phyloP scores from a whole-genome alignment of 371 early-diverging fungal species.

The Mucor circinelloides region DNA sequence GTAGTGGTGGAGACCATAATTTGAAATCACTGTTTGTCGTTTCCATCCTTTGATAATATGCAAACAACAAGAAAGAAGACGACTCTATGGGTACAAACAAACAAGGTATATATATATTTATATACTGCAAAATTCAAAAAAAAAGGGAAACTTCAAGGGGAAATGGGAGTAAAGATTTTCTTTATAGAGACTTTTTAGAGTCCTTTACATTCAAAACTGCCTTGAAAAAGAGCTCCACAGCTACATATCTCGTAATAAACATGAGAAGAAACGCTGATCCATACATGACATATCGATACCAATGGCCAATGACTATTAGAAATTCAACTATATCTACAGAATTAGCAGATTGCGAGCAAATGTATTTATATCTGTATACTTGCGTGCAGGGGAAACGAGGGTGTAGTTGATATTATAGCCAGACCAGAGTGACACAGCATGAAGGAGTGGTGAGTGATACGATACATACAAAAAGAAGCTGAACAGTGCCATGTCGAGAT shows the following conservation, averaged over 20 bases:
- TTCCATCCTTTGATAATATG: constrained; percentile 6
- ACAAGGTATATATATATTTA: neutral
- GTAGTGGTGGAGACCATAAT: constrained; percentile 22
- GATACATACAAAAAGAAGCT: constrained; percentile 59
- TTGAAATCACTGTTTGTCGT: constrained; percentile 18
- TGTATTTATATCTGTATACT: neutral
- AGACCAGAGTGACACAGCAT: constrained; percentile 46
- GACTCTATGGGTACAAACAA: constrained; percentile 1
- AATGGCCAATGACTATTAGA: constrained; percentile 35
- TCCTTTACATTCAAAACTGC: neutral
- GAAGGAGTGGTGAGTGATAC: constrained; percentile 56
- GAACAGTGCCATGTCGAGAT: constrained; percentile 51
- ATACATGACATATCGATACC: constrained; percentile 41
- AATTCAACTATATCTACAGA: constrained; percentile 25
- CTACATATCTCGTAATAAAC: constrained; percentile 8
- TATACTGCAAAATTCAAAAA: neutral
- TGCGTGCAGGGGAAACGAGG: constrained; percentile 55
- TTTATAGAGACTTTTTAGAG: neutral
- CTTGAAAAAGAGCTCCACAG: neutral
- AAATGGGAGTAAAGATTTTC: neutral
- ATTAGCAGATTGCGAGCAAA: neutral
- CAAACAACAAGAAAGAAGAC: constrained; percentile 1
- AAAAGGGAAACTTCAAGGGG: neutral
- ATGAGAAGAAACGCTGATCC: constrained; percentile 32
- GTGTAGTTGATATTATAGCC: constrained; percentile 63